phyloP scores from a whole-genome alignment of 2,329 filamentous ascomycete genomes.

The Rutstroemia sp. region DNA sequence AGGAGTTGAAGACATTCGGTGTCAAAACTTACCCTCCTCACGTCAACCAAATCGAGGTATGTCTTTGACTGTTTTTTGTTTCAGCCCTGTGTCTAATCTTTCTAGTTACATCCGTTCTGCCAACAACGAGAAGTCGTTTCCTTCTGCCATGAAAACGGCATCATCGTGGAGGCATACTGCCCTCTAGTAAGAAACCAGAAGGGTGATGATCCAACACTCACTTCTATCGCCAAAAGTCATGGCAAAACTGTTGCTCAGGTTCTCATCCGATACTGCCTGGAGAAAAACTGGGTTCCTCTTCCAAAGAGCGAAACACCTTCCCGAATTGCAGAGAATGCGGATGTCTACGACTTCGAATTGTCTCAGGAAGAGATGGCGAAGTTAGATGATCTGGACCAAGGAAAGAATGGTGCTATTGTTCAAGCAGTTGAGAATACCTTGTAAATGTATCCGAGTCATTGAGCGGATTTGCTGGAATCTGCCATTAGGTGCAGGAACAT shows the following conservation, averaged over 20 bases:
- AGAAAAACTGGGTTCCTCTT: constrained; percentile 62
- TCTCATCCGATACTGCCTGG: constrained; percentile 46
- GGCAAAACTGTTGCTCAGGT: constrained; percentile 56
- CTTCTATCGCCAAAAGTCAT: constrained; percentile 50
- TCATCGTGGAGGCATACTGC: constrained; percentile 46
- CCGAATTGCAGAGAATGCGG: constrained; percentile 52
- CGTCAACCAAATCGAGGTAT: constrained; percentile 11
- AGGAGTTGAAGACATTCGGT: constrained; percentile 5
- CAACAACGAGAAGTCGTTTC: constrained; percentile 50
- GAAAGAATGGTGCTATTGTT: constrained; percentile 33
- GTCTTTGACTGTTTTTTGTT: constrained; percentile 19
- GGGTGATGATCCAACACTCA: constrained; percentile 44
- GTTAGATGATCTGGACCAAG: constrained; percentile 44
- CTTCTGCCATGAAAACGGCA: constrained; percentile 39
- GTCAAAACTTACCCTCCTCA: constrained; percentile 4
- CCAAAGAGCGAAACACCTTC: constrained; percentile 56
- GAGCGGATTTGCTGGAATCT: neutral
- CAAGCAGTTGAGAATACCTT: constrained; percentile 21
- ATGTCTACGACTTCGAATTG: constrained; percentile 50
- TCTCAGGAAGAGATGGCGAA: constrained; percentile 47
- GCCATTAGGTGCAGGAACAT: neutral
- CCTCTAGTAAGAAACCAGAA: constrained; percentile 52
- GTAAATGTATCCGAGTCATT: neutral
- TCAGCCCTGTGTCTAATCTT: neutral
- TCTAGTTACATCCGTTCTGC: constrained; percentile 55